phyloP scores from a whole-genome alignment of 2,329 filamentous ascomycete genomes.

The Pseudogymnoascus sp. region DNA sequence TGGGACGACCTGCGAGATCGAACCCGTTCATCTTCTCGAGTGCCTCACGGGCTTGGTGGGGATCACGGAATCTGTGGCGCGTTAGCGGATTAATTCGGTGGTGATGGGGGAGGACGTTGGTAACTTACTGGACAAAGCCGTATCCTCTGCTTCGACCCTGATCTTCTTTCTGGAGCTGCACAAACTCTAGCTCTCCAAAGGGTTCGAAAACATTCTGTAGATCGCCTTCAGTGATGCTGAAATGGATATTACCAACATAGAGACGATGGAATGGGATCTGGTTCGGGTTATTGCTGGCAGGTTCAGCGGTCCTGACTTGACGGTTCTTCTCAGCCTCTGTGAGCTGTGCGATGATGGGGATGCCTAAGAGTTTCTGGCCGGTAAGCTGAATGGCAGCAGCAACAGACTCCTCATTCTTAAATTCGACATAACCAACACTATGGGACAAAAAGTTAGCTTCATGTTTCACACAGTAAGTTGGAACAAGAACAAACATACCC shows the following conservation, averaged over 20 bases:
- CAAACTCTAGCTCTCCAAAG: slow-evolving; percentile 95
- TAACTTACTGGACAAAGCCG: slow-evolving; percentile 94
- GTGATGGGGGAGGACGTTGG: neutral
- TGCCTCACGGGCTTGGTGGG: slow-evolving; percentile 83
- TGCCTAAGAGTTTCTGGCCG: slow-evolving; percentile 95
- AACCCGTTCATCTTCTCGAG: slow-evolving; percentile 99
- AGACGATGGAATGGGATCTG: slow-evolving; percentile 93
- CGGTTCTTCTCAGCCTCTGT: slow-evolving; percentile 99
- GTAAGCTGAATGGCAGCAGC: slow-evolving; percentile 92
- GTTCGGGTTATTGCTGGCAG: slow-evolving; percentile 60
- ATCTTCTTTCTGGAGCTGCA: slow-evolving; percentile 95
- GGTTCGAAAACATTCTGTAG: slow-evolving; percentile 94
- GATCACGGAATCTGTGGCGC: slow-evolving; percentile 68
- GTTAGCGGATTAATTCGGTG: slow-evolving; percentile 29
- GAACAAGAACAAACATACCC: slow-evolving; percentile 53
- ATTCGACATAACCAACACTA: slow-evolving; percentile 98
- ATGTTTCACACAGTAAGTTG: neutral
- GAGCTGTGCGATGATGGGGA: slow-evolving; percentile 95
- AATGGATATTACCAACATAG: slow-evolving; percentile 98
- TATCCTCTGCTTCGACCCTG: slow-evolving; percentile 85
- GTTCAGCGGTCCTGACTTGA: slow-evolving; percentile 76
- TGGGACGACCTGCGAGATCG: slow-evolving; percentile 91
- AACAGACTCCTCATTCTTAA: slow-evolving; percentile 92
- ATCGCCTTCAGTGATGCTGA: slow-evolving; percentile 96
- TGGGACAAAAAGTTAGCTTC: slow-evolving; percentile 30